Base-by-base conservation (phyloP, 2,329 filamentous ascomycete species). In the Diaporthe australafricana region DNA sequence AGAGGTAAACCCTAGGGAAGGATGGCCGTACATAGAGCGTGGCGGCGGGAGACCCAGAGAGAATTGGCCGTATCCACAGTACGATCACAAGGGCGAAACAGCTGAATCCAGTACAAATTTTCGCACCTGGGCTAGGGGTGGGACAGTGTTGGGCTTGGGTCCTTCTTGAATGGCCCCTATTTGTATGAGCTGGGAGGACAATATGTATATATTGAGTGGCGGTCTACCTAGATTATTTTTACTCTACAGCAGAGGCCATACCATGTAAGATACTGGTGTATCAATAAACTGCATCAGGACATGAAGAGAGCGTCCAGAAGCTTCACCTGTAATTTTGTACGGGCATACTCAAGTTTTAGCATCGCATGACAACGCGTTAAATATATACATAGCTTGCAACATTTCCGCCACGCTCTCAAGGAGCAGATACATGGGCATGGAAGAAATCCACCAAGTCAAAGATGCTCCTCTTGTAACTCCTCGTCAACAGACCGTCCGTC, bases 21-120 rank as follows among this genome's bases (percentile, higher is more conserved):
- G 66, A 14, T 72, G 66, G 57, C 65, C 72, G 7, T 72, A 72
- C 20, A 55, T 72, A 30, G 38, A 47, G 22, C 67, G 47, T 17
- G 47, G 56, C 2, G 68, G 40, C 6, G 47, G 50, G 35, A 55
- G 1, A 16, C 4, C 57, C 25, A 52, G 68, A 20, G 57, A 66
- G 25, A 62, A 62, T 20, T 70, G 68, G 68, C 47, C 57, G 2
- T 70, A 66, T 17, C 57, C 47, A 27, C 50, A 47, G 20, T 70
- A 55, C 42, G 47, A 65, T 14, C 60, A 40, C 14, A 22, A 5
- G 8, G 65, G 30, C 12, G 53, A 22, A 6, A 22, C 53, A 16
- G 1, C 16, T 32, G 63, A 7, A 8, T 25, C 32, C 14, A 69
- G 30, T 7, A 42, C 32, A 9, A 69, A 16, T 25, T 69, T 69